phyloP scores from a whole-genome alignment of 495 filamentous ascomycete species.

The Neurospora cerealis region DNA sequence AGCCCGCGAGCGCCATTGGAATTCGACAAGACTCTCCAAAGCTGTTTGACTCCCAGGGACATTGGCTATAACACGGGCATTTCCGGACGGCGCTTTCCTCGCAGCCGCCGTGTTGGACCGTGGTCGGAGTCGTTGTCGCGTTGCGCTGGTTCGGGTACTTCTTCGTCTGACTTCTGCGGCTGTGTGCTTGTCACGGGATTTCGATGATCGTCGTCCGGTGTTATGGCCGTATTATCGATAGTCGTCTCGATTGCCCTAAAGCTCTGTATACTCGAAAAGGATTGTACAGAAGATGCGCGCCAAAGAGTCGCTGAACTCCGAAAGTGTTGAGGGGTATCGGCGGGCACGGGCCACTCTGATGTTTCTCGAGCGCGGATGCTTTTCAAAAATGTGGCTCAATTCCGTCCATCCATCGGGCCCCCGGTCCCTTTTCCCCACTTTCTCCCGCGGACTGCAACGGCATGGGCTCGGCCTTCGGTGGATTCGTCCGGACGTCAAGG shows the following conservation, averaged over 20 bases:
- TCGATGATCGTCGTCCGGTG: neutral
- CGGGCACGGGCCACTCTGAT: neutral
- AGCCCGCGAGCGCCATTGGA: constrained; percentile 12
- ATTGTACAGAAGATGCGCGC: neutral
- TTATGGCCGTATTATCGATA: neutral
- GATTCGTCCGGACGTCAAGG: neutral
- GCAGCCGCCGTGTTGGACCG: neutral
- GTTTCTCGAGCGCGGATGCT: neutral
- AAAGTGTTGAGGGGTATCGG: neutral
- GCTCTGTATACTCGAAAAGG: neutral
- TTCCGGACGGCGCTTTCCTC: neutral
- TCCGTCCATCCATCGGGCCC: neutral
- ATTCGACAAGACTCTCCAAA: constrained; percentile 24
- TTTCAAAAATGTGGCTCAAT: neutral
- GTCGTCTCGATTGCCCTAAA: neutral
- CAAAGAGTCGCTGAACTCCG: neutral
- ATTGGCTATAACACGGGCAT: constrained; percentile 31
- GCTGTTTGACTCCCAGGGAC: constrained; percentile 31
- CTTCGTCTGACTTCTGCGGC: neutral
- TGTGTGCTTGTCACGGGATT: neutral
- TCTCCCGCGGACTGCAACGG: neutral
- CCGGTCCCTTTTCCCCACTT: neutral
- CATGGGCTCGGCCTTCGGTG: neutral
- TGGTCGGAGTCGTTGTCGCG: neutral
- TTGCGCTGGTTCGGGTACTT: neutral